phyloP scores from a whole-genome alignment of 371 early-diverging fungal species.

The Blakeslea trispora region DNA sequence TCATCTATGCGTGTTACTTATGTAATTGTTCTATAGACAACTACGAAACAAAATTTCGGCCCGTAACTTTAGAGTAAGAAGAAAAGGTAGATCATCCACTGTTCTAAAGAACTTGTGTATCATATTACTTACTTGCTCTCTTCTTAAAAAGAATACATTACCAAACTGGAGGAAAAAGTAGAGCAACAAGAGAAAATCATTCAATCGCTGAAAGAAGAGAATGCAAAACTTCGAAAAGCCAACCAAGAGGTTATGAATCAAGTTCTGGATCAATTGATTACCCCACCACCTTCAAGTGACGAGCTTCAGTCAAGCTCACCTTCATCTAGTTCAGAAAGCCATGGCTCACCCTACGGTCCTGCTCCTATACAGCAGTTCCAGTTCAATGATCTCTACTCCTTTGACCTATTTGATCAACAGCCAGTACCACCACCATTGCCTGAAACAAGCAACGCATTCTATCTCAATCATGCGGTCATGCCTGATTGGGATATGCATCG shows the following conservation, averaged over 20 bases:
- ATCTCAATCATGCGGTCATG: slow-evolving; percentile 23
- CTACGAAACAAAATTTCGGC: slow-evolving; percentile 90
- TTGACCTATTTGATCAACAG: slow-evolving; percentile 22
- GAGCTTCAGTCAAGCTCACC: slow-evolving; percentile 3
- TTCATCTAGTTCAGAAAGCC: slow-evolving; percentile 20
- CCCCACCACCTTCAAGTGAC: slow-evolving; percentile 23
- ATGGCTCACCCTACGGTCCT: slow-evolving; percentile 15
- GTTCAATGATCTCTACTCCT: slow-evolving; percentile 20
- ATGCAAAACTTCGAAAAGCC: slow-evolving; percentile 13
- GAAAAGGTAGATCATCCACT: slow-evolving; percentile 66
- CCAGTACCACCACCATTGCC: slow-evolving; percentile 3
- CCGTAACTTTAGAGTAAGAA: slow-evolving; percentile 81
- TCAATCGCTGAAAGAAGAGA: slow-evolving; percentile 20
- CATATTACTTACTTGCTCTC: neutral
- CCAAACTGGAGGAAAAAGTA: slow-evolving; percentile 60
- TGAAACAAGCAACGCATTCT: slow-evolving; percentile 15
- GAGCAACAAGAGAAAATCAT: slow-evolving; percentile 29
- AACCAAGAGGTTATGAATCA: slow-evolving; percentile 24
- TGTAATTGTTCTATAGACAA: slow-evolving; percentile 44
- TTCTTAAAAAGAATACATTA: slow-evolving; percentile 61
- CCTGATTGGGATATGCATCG: slow-evolving; percentile 28
- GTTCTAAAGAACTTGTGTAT: neutral
- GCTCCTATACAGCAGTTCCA: slow-evolving; percentile 18
- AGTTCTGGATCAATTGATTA: slow-evolving; percentile 57
- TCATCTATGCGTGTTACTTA: too few species aligned